These are phyloP conservation scores for Mycotypha africana DNA, from an alignment of 371 early-diverging fungal genomes.

Conservation along the genomic window DNA sequence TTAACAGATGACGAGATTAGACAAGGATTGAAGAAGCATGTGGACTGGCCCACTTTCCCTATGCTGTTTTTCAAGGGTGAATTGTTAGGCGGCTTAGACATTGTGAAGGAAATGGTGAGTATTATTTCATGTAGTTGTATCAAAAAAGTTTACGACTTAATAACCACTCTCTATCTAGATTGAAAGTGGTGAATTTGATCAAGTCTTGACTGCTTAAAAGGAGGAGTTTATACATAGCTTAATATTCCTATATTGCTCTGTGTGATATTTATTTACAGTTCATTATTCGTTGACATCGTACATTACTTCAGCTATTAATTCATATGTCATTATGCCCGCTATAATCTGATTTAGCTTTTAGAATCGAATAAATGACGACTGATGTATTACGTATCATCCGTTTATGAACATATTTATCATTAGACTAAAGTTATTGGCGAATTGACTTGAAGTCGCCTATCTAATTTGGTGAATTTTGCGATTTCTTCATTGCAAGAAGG, in stretches of 20 bases:
- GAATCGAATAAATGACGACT: too few relatives aligned
- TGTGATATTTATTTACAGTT: too few relatives aligned
- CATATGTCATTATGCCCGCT: too few relatives aligned
- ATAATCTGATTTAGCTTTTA: too few relatives aligned
- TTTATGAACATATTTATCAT: too few relatives aligned
- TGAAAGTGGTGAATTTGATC: constrained; percentile 41
- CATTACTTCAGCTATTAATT: too few relatives aligned
- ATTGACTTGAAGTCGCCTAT: constrained; percentile 11
- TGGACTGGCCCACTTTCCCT: constrained; percentile 56
- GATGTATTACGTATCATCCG: too few relatives aligned
- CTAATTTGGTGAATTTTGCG: constrained; percentile 17
- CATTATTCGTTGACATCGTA: too few relatives aligned
- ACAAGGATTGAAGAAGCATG: constrained; percentile 57
- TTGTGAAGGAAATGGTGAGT: constrained; percentile 80
- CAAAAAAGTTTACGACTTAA: not conserved
- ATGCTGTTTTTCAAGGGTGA: constrained; percentile 88
- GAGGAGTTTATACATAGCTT: too few relatives aligned
- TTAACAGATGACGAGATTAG: constrained; percentile 85
- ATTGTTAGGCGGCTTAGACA: constrained; percentile 93
- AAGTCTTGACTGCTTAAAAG: constrained; percentile 37
- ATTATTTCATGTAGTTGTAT: not conserved
- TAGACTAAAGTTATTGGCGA: too few relatives aligned
- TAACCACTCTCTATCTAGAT: constrained; percentile 18
- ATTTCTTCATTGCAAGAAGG: constrained; percentile 14
- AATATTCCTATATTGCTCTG: too few relatives aligned